Base-by-base conservation (phyloP, 1,284 basidiomycete species). In the Fomitopsis schrenkii region DNA sequence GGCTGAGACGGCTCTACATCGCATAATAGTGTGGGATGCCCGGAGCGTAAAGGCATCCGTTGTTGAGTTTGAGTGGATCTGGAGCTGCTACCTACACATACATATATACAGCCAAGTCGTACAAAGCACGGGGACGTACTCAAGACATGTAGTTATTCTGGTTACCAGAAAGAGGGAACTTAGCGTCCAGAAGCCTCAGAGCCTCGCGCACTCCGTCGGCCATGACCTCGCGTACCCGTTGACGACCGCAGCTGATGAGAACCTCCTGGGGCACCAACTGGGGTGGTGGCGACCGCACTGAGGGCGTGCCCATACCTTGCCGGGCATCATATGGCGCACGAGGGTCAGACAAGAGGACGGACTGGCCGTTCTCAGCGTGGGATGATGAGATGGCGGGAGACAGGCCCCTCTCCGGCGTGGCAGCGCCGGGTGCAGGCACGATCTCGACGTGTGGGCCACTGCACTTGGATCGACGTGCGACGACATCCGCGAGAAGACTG, bases 401-500 rank as follows among this genome's bases (percentile, higher is more conserved):
- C 36, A 72, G 60, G 38, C 68, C 66, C 54, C 78, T 74, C 72
- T 83, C 81, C 35, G 80, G 78, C 12, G 81, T 78, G 65, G 78
- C 67, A 33, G 80, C 75, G 5, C 79, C 83, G 2, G 79, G 83
- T 40, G 81, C 79, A 22, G 90, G 87, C 17, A 83, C 83, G 55
- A 91, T 80, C 57, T 87, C 80, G 45, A 93, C 82, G 46, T 82
- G 81, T 17, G 92, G 88, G 9, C 91, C 91, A 0, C 81, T 83
- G 70, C 91, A 95, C 70, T 86, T 88, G 36, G 91, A 89, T 50
- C 91, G 82, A 54, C 91, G 86, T 2, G 92, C 90, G 26, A 96
- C 94, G 36, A 96, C 94, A 64, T 95, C 93, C 1, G 94, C 94
- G 52, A 96, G 82, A 42, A 95, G 79, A 0, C 86, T 78, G 53